Evolutionary conservation across 345 rosid species (phyloP).

Genomic region (Punica granatum): DNA sequence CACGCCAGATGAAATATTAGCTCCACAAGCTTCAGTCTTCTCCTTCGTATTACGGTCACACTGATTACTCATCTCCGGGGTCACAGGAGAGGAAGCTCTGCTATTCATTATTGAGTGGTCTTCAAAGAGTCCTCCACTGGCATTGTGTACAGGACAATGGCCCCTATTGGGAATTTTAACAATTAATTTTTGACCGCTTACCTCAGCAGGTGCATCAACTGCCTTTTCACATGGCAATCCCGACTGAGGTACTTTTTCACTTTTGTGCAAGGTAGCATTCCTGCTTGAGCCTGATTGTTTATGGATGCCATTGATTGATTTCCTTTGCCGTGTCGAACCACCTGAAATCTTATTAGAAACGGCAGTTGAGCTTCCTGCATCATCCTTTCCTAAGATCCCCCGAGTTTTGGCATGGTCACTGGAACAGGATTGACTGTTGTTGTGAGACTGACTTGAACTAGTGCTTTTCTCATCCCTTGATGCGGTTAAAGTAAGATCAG

Average conservation of each 20-base stretch:
- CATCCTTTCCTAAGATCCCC: conserved; percentile 51
- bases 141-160: conserved; percentile 59
- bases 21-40: conserved; percentile 31
- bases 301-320: conserved; percentile 41
- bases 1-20: conserved; percentile 27
- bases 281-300: conserved; percentile 32
- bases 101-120: conserved; percentile 44
- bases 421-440: conserved; percentile 63
- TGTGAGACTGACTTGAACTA: conserved; percentile 78
- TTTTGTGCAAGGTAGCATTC: conserved; percentile 45
- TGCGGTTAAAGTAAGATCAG: conserved; percentile 28
- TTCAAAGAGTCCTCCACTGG: conserved; percentile 59
- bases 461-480: conserved; percentile 68
- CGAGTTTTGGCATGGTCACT: conserved; percentile 58
- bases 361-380: conserved; percentile 52
- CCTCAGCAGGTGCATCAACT: conserved; percentile 46
- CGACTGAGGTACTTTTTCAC: conserved; percentile 40
- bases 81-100: conserved; percentile 52
- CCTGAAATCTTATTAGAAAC: conserved; percentile 47
- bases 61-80: conserved; percentile 50
- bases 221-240: conserved; percentile 44
- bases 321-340: conserved; percentile 47
- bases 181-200: conserved; percentile 50
- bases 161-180: conserved; percentile 71
- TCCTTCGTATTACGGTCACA: conserved; percentile 30